Evolutionary conservation across 2,329 filamentous ascomycete genomes (phyloP).

Genomic region (Alternaria triticina): DNA sequence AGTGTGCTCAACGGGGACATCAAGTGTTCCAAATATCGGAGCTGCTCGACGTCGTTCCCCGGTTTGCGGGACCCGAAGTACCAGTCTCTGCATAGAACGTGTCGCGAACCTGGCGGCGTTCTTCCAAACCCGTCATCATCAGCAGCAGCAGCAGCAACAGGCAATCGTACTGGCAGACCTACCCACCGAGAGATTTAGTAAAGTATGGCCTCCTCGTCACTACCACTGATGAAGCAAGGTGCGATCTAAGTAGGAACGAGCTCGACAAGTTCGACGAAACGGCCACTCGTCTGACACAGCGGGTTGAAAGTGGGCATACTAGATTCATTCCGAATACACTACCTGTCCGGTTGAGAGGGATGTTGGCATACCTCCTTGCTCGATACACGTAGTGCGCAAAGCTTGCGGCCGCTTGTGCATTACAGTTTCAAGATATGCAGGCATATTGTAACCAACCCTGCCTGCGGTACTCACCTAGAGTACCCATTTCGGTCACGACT

Average conservation of each 20-base stretch:
- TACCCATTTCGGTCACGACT: not conserved
- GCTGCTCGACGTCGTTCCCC: not conserved
- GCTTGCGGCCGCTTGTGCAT: not conserved
- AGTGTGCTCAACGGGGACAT: not conserved
- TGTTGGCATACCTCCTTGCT: not conserved
- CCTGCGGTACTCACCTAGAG: not conserved
- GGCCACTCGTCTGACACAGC: not conserved
- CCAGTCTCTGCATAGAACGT: not conserved
- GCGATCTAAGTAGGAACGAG: not conserved
- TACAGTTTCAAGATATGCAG: not conserved
- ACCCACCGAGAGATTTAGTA: not conserved
- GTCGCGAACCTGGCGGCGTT: not conserved
- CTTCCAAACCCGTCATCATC: not conserved
- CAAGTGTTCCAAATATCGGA: not conserved
- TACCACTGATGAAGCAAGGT: not conserved
- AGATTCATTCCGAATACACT: not conserved
- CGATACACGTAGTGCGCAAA: not conserved
- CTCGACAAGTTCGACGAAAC: not conserved
- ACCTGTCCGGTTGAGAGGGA: not conserved
- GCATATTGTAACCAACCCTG: not conserved
- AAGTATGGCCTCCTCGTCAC: not conserved
- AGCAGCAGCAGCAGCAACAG: not conserved
- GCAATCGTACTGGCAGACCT: not conserved
- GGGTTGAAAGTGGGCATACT: not conserved
- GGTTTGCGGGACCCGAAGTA: not conserved